Percentiles rank a stretch among this genome's conserved stretches.
These are phyloP conservation scores for Leccinum pachyderme DNA, from an alignment of 1,284 basidiomycete genomes.

Conservation along the genomic window DNA sequence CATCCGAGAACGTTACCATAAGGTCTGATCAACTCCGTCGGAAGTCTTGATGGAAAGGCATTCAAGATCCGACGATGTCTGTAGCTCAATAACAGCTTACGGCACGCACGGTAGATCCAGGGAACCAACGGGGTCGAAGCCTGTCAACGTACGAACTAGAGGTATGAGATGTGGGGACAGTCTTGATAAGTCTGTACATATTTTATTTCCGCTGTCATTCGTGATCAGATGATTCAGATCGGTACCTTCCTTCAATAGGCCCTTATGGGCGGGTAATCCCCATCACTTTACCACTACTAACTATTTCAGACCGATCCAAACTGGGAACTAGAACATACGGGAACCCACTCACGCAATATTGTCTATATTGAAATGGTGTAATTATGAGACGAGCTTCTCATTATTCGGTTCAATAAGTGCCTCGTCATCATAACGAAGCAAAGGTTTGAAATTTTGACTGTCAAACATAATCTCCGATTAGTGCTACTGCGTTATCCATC, in stretches of 20 bases:
- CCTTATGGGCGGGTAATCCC: conserved; percentile 1
- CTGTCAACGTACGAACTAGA: neutral
- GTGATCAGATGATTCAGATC: neutral
- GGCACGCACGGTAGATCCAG: neutral
- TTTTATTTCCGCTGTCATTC: neutral
- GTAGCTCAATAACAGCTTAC: neutral
- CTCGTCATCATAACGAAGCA: neutral
- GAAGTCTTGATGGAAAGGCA: neutral
- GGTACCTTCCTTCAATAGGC: neutral
- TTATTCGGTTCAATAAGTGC: neutral
- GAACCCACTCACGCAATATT: neutral
- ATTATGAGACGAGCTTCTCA: neutral
- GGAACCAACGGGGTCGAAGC: neutral
- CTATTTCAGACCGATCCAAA: neutral
- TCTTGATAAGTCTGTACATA: neutral
- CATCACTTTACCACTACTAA: neutral
- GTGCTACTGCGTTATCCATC: neutral
- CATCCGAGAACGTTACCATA: neutral
- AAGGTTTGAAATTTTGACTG: neutral
- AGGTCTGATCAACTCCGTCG: conserved; percentile 4
- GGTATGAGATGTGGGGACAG: neutral
- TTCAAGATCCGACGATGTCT: neutral
- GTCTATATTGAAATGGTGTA: neutral
- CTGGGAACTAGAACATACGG: neutral
- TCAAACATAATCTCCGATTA: neutral